Evolutionary conservation across 139 green algal species (phyloP).

Genomic region (Volvox africanus): DNA sequence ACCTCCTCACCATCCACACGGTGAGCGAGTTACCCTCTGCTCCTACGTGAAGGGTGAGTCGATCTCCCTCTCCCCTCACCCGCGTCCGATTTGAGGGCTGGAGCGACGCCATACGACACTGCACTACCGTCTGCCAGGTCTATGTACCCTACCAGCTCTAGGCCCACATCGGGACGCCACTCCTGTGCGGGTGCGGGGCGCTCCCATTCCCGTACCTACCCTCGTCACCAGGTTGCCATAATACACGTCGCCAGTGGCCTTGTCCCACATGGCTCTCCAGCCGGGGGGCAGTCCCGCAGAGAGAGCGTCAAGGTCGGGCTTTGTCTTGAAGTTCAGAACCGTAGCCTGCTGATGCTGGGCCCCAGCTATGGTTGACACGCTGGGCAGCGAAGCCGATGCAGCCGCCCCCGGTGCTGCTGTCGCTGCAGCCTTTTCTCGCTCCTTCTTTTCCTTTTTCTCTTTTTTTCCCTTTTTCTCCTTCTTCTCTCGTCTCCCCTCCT

Average conservation of each 20-base stretch:
- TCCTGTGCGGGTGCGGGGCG: too few species aligned
- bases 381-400: neutral
- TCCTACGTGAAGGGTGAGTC: neutral
- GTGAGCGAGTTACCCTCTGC: too few species aligned
- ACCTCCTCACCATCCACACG: too few species aligned
- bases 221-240: conserved; percentile 79
- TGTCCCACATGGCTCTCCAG: conserved; percentile 81
- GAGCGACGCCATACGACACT: neutral
- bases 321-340: conserved; percentile 56
- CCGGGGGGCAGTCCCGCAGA: conserved; percentile 68
- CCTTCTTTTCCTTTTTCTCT: neutral
- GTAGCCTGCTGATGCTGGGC: conserved; percentile 1
- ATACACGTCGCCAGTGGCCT: conserved; percentile 68
- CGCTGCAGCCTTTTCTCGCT: conserved; percentile 37
- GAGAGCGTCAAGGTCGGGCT: conserved; percentile 74
- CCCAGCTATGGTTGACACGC: neutral
- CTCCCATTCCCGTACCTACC: conserved; percentile 52
- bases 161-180: too few species aligned
- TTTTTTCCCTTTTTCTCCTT: conserved; percentile 47
- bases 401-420: neutral
- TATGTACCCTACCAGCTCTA: neutral
- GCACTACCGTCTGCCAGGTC: neutral
- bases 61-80: too few species aligned
- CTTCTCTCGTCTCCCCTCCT: conserved; percentile 15
- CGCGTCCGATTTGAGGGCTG: neutral